phyloP scores from a whole-genome alignment of 179 eudicot species.

The Amaranthus tricolor region DNA sequence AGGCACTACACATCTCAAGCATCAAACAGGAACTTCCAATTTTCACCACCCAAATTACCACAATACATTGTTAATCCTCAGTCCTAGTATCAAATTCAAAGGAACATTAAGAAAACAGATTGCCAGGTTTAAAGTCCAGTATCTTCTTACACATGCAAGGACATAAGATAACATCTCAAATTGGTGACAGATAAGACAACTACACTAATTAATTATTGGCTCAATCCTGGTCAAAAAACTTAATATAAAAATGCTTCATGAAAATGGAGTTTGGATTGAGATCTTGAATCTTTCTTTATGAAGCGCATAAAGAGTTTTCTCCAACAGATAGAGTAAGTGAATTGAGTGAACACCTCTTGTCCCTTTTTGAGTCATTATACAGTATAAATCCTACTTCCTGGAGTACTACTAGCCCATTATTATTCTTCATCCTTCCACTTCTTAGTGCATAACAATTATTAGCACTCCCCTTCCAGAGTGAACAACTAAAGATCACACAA shows the following conservation, averaged over 20 bases:
- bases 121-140: background rate
- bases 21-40: background rate
- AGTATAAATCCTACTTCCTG: background rate
- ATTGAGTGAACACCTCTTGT: background rate
- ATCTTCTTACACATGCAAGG: background rate
- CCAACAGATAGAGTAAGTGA: background rate
- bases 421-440: background rate
- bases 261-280: background rate
- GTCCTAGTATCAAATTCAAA: background rate
- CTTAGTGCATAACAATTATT: background rate
- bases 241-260: background rate
- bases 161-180: background rate
- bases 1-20: background rate
- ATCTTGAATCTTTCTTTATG: background rate
- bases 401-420: background rate
- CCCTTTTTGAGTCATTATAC: background rate
- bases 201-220: background rate
- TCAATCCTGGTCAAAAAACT: background rate
- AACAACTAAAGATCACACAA: background rate
- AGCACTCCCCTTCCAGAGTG: background rate
- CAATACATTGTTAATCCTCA: background rate
- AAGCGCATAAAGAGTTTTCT: background rate
- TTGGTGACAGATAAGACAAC: background rate
- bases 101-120: background rate
- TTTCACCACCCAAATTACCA: background rate